A percentile compares a stretch with the other conserved stretches of the same genome.
These are phyloP conservation scores for Chrysophaeum taylorii DNA, from an alignment of 352 stramenopile species.

Conservation along the genomic window DNA sequence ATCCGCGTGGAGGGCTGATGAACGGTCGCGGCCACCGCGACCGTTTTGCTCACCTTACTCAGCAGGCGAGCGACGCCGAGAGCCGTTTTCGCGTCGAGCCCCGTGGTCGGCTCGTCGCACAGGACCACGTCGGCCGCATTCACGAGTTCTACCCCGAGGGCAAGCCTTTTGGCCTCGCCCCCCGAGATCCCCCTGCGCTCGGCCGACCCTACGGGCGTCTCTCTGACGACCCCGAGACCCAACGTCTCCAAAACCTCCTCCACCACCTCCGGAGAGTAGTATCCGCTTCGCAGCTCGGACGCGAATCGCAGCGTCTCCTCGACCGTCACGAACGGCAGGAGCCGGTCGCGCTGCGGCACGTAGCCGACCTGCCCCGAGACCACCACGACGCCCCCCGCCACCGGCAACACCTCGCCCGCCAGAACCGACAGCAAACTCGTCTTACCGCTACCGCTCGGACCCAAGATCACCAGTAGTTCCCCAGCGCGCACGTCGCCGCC, in stretches of 20 bases:
- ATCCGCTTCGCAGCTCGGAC: slow-evolving; percentile 52
- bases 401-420: slow-evolving; percentile 5
- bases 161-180: slow-evolving; percentile 72
- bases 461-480: slow-evolving; percentile 12
- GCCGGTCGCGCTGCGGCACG: slow-evolving; percentile 64
- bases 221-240: slow-evolving; percentile 39
- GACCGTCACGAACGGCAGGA: slow-evolving; percentile 63
- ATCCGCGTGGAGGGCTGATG: slow-evolving; percentile 50
- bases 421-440: slow-evolving; percentile 17
- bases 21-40: slow-evolving; percentile 45
- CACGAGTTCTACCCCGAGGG: slow-evolving; percentile 83
- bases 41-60: slow-evolving; percentile 48
- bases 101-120: slow-evolving; percentile 70
- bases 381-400: not conserved
- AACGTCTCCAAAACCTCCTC: not conserved
- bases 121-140: slow-evolving; percentile 57
- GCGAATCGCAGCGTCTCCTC: slow-evolving; percentile 68
- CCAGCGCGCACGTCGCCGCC: not conserved
- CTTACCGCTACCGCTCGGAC: slow-evolving; percentile 16
- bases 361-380: slow-evolving; percentile 35
- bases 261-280: slow-evolving; percentile 7
- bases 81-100: slow-evolving; percentile 68
- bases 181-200: slow-evolving; percentile 71
- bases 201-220: slow-evolving; percentile 50
- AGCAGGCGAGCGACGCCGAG: slow-evolving; percentile 57